Percentiles rank a stretch among this genome's conserved stretches.
These are phyloP conservation scores for Prunus mongolica DNA, from an alignment of 306 rosid species.

Conservation along the genomic window DNA sequence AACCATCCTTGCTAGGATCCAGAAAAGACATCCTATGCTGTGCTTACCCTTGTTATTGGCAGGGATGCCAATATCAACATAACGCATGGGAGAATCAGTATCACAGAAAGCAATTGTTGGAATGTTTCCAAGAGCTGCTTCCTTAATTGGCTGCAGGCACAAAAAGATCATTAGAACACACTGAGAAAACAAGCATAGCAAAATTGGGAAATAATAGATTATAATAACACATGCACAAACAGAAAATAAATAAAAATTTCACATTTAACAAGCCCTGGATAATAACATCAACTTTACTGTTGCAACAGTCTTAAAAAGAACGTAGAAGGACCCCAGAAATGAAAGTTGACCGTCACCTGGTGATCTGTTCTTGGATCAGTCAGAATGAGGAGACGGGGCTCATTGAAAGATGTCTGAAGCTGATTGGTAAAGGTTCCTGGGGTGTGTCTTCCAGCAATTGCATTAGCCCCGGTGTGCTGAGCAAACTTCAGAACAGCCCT, in stretches of 20 bases:
- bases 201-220: neutral
- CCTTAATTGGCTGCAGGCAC: conserved; percentile 78
- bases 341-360: conserved; percentile 45
- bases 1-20: conserved; percentile 93
- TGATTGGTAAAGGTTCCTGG: conserved; percentile 93
- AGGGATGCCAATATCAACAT: conserved; percentile 91
- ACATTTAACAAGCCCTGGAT: neutral
- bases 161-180: neutral
- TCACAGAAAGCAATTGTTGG: conserved; percentile 94
- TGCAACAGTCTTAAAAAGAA: neutral
- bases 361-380: conserved; percentile 95
- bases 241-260: neutral
- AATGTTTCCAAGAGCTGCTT: conserved; percentile 84
- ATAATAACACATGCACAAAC: neutral
- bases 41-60: conserved; percentile 94
- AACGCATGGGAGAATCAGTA: conserved; percentile 81
- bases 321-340: neutral
- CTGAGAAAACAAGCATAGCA: neutral
- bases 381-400: conserved; percentile 85
- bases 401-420: conserved; percentile 77
- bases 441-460: conserved; percentile 85
- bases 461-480: conserved; percentile 74
- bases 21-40: conserved; percentile 87
- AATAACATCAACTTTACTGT: neutral
- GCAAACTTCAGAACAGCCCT: conserved; percentile 83